Base-by-base conservation (phyloP, 805 yeast species). In the Cyberlindnera meyerae region DNA sequence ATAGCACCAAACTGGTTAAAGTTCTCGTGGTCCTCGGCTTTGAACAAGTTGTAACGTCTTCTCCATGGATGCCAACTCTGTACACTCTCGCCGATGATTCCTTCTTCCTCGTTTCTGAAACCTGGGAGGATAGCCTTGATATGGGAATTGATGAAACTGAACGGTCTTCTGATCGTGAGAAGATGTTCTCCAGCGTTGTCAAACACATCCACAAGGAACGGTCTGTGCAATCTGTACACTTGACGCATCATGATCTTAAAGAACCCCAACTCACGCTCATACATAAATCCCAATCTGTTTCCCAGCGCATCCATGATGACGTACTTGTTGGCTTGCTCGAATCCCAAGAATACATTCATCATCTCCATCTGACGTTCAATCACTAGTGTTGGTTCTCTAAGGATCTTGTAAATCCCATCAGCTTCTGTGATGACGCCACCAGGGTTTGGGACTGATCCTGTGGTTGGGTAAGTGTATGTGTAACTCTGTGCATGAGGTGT, bases 51-150 rank as follows among this genome's bases (percentile, higher is more conserved):
- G 60, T 93, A 93, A 33, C 82, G 64, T 40, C 98, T 69, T 55
- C 97, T 73, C 96, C 96, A 89, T 28, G 82, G 66, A 63, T 93
- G 97, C 96, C 96, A 93, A 46, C 82, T 79, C 60, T 93, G 98
- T 5, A 83, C 77, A 18, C 86, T 74, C 57, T 90, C 97, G 1
- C 97, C 97, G 14, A 93, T 64, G 5, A 77, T 53, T 1, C 64
- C 55, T 0, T 69, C 72, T 11, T 62, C 63, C 32, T 70, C 75
- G 27, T 31, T 68, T 64, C 25, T 49, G 40, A 27, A 61, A 2
- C 75, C 71, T 0, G 95, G 94, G 32, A 82, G 57, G 7, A 73
- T 65, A 2, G 82, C 77, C 54, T 82, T 82, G 48, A 93, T 83
- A 52, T 82, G 90, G 1, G 96, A 87, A 57, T 93, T 93, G 46